Conservation (phyloP, 106 monocot species). For the Posidonia australis region DNA sequence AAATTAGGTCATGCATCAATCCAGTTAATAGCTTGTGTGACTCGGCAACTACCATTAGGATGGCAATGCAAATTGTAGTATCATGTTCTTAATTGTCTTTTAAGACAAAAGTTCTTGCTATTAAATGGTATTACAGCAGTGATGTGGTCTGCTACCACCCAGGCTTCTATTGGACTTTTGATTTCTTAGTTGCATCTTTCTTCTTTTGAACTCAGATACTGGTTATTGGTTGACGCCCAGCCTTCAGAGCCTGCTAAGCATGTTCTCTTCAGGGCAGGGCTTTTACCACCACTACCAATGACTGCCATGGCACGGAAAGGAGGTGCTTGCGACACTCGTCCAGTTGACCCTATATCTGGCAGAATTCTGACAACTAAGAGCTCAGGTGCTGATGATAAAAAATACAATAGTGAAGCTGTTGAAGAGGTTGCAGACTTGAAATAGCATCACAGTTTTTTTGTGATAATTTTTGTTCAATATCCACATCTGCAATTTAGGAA, state of each 20-base stretch:
- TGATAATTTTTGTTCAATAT: too few relatives aligned
- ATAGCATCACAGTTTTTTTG: background rate
- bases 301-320: constrained; percentile 62
- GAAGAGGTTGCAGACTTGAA: constrained; percentile 10
- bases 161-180: too few relatives aligned
- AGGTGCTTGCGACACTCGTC: constrained; percentile 56
- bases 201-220: constrained; percentile 37
- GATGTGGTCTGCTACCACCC: too few relatives aligned
- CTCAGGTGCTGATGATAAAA: constrained; percentile 1
- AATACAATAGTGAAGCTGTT: constrained; percentile 6
- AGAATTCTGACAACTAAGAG: constrained; percentile 21
- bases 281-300: constrained; percentile 80
- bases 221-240: constrained; percentile 91
- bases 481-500: too few relatives aligned
- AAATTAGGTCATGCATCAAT: too few relatives aligned
- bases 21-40: too few relatives aligned
- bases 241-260: constrained; percentile 78
- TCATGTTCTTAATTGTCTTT: too few relatives aligned
- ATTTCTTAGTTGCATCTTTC: background rate
- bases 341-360: constrained; percentile 65
- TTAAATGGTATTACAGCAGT: too few relatives aligned
- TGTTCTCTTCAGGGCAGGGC: constrained; percentile 71
- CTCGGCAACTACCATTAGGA: too few relatives aligned
- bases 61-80: too few relatives aligned
- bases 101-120: too few relatives aligned